Percentiles rank a stretch among this genome's conserved stretches.
These are phyloP conservation scores for Pulveroboletus sp. DNA, from an alignment of 1,284 basidiomycete species.

Conservation along the genomic window DNA sequence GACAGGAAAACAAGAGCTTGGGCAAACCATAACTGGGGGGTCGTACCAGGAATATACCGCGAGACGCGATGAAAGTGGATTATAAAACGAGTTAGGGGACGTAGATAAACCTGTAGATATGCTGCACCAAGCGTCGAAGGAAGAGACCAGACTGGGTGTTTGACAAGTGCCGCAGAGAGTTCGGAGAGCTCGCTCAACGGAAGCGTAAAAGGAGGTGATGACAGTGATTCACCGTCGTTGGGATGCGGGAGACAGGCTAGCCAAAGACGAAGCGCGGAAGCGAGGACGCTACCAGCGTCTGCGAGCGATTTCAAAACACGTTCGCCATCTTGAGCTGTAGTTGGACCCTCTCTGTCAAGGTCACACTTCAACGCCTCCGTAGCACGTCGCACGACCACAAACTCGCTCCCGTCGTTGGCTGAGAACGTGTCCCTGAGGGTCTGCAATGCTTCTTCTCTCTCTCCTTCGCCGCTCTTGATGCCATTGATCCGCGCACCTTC, in stretches of 20 bases:
- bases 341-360: background rate
- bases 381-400: constrained; percentile 17
- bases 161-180: constrained; percentile 50
- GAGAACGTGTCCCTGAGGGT: constrained; percentile 44
- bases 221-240: constrained; percentile 31
- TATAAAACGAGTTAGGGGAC: constrained; percentile 56
- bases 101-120: constrained; percentile 41
- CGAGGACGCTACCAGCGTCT: constrained; percentile 36
- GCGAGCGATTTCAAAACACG: constrained; percentile 16
- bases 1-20: constrained; percentile 59
- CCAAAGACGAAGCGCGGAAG: constrained; percentile 61
- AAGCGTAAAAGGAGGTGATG: constrained; percentile 53
- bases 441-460: constrained; percentile 46
- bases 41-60: constrained; percentile 51
- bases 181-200: constrained; percentile 57
- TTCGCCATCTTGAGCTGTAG: constrained; percentile 3
- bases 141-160: constrained; percentile 51
- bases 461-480: constrained; percentile 62
- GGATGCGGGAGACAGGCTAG: constrained; percentile 55
- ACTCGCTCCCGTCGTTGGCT: constrained; percentile 39
- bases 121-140: constrained; percentile 16
- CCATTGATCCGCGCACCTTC: constrained; percentile 76
- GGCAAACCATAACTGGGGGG: constrained; percentile 61
- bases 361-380: constrained; percentile 16
- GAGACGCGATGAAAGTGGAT: constrained; percentile 58